These are phyloP conservation scores for Penicillium hesseltinei DNA, from an alignment of 2,329 filamentous ascomycete genomes.

Conservation along the genomic window DNA sequence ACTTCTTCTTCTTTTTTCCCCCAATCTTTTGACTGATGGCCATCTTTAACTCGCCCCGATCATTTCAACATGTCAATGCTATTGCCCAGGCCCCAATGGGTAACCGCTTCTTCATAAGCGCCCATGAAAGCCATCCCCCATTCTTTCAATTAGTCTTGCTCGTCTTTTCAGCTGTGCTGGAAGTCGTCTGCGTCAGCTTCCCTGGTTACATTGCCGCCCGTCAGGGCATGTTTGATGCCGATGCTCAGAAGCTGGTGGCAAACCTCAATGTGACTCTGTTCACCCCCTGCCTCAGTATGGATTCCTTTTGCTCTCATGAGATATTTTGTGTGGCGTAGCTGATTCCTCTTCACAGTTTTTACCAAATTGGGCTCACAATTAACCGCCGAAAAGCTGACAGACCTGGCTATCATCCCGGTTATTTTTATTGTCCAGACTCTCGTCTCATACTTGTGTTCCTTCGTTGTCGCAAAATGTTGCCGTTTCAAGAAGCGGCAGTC, in stretches of 20 bases:
- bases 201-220: constrained; percentile 91
- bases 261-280: constrained; percentile 96
- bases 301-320: background rate
- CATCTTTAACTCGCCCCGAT: constrained; percentile 50
- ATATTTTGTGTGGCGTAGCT: background rate
- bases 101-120: constrained; percentile 19
- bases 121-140: constrained; percentile 47
- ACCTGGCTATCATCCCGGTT: constrained; percentile 89
- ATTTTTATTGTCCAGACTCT: constrained; percentile 88
- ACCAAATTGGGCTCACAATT: constrained; percentile 95
- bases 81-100: constrained; percentile 26
- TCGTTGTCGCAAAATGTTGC: constrained; percentile 69
- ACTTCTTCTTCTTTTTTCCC: background rate
- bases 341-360: constrained; percentile 64
- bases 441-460: constrained; percentile 78
- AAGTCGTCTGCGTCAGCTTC: constrained; percentile 91
- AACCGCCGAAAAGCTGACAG: constrained; percentile 82
- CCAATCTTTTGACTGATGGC: constrained; percentile 29
- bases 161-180: constrained; percentile 91
- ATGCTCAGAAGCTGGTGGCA: constrained; percentile 93
- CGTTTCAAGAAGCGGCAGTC: constrained; percentile 78
- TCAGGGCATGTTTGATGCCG: constrained; percentile 88
- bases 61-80: constrained; percentile 46
- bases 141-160: constrained; percentile 67
- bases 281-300: constrained; percentile 89